Evolutionary conservation across 2,329 filamentous ascomycete genomes (phyloP).

Genomic region (Ustulina deusta): DNA sequence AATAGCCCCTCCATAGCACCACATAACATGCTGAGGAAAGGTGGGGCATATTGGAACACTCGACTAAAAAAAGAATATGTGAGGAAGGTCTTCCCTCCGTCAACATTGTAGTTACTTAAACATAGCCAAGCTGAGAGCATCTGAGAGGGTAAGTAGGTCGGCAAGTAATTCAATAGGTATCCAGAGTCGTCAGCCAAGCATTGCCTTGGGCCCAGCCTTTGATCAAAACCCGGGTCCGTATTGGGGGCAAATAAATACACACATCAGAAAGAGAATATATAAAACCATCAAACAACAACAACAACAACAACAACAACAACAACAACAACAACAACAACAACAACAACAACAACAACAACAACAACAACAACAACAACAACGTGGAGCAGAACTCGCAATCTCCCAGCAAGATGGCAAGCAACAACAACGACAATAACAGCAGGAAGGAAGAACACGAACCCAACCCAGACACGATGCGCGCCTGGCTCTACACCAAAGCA

Average conservation of each 20-base stretch:
- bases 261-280: neutral
- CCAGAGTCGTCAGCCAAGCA: neutral
- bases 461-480: conserved; percentile 58
- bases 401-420: conserved; percentile 18
- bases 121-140: neutral
- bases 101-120: neutral
- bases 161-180: neutral
- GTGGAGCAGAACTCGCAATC: neutral
- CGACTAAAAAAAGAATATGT: neutral
- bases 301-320: neutral
- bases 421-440: neutral
- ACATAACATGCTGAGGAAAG: neutral
- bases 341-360: too few species aligned
- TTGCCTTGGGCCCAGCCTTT: neutral
- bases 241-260: neutral
- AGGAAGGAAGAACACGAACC: neutral
- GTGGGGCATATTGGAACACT: conserved; percentile 12
- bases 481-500: conserved; percentile 66
- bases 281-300: neutral
- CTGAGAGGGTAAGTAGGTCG: neutral
- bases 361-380: too few species aligned
- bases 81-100: neutral
- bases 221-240: neutral
- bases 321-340: too few species aligned
- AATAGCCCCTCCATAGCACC: neutral